Evolutionary conservation across 176 grass and related monocot genomes (phyloP), one percentile per base, ranked within the genome.

Genomic region (Luzula sylvatica): DNA sequence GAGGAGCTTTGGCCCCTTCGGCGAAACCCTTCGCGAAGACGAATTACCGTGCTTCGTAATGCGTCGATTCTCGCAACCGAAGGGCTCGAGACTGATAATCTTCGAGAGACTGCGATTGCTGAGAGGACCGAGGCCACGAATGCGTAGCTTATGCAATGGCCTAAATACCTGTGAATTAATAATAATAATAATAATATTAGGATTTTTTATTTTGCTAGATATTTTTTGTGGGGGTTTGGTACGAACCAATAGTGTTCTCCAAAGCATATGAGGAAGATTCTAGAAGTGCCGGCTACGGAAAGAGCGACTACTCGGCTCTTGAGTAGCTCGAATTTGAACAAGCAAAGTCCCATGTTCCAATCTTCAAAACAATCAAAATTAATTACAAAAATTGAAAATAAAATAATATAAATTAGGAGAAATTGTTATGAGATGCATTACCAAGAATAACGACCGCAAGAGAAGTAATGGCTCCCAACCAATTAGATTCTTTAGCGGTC

Each of bases 91-190:
- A 90, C 71, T 70, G 86, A 90, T 46, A 98, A 54, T 40, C 85
- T 76, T 50, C 77, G 74, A 62, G 92, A 98, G 49, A 87, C 81
- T 59, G 78, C 81, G 68, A 86, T 85, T 61, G 85, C 87, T 59
- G 86, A 83, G 50, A 98, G 75, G 60, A 98, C 81, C 60, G 92
- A 90, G 58, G 92, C 81, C 56, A 98, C 92, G 71, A 98, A 98
- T 58, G 86, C 81, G 73, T 98, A 98, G 64, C 92, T 98, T 56
- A 98, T 87, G 65, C 92, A 98, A 73, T 98, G 92, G 52, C 92
- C 92, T 59, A 98, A 78, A 61, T 98, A 98, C 92, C 92, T 98
- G 58, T n/a, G n/a, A n/a, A n/a, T n/a, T n/a, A n/a, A n/a, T n/a
- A n/a, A n/a, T n/a, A n/a, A n/a, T n/a, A n/a, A n/a, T n/a, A n/a